phyloP scores from a whole-genome alignment of 1,284 basidiomycete genomes.

The Vanrija pseudolonga region DNA sequence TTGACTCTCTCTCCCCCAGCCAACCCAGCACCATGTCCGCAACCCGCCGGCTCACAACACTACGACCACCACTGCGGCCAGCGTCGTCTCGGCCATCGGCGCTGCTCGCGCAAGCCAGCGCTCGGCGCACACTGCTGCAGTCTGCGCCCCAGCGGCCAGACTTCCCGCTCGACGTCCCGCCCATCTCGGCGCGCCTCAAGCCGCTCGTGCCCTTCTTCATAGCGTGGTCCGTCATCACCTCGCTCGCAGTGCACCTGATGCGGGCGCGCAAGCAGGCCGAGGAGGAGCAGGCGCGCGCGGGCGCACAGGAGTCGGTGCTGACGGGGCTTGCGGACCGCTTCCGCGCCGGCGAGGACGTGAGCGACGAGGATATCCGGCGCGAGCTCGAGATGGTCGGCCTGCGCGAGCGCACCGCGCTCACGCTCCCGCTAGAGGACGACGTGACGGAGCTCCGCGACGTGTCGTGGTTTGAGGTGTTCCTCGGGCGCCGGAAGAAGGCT shows the following conservation, averaged over 20 bases:
- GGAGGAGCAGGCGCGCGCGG: conserved; percentile 24
- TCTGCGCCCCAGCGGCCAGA: neutral
- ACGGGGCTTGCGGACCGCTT: conserved; percentile 28
- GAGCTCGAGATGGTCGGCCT: conserved; percentile 49
- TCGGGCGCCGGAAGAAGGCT: conserved; percentile 26
- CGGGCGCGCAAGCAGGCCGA: conserved; percentile 26
- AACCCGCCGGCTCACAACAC: neutral
- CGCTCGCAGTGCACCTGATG: conserved; percentile 41
- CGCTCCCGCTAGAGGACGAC: conserved; percentile 8
- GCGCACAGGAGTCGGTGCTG: conserved; percentile 40
- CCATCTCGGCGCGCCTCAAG: conserved; percentile 36
- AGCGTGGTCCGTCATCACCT: conserved; percentile 46
- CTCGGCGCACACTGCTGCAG: neutral
- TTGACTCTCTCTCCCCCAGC: neutral
- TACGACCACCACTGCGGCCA: neutral
- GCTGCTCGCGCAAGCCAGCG: neutral
- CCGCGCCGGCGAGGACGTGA: conserved; percentile 19
- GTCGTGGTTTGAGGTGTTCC: conserved; percentile 41
- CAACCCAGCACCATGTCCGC: neutral
- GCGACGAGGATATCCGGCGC: conserved; percentile 37
- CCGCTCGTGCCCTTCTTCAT: conserved; percentile 47
- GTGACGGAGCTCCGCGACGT: conserved; percentile 31
- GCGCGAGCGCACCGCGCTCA: conserved; percentile 28
- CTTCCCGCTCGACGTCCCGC: conserved; percentile 22
- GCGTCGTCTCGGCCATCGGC: neutral